Evolutionary conservation across 805 yeast genomes (phyloP), one percentile per base, ranked within the genome.

Genomic region (Pichia rugopelliculosa): DNA sequence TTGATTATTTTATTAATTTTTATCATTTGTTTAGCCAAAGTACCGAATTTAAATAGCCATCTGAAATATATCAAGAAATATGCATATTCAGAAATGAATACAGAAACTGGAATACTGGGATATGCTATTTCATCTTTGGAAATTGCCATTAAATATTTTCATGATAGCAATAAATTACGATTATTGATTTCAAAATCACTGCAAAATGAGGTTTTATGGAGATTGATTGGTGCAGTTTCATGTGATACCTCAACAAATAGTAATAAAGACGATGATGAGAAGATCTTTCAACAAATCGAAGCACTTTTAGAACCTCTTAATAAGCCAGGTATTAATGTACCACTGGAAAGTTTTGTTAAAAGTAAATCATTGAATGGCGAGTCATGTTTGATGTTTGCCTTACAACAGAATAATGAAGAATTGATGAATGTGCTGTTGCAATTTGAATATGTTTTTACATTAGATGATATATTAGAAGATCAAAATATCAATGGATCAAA

Each of bases 91-190:
- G 63, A 64, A 34, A 66, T 64, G n/a, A 71, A 71, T 36, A 57
- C 70, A 8, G 77, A 72, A 38, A 59, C 70, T 4, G 96, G 96
- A 0, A 69, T 77, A 22, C 62, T 76, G 26, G 95, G 87, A 11
- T 91, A 91, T 60, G 82, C 89, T 1, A 54, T 88, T 13, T 83
- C 96, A 40, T 87, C 96, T 6, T 69, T 89, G 39, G 96, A 89
- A 56, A 96, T 89, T 0, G 95, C 87, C 0, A 58, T 87, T 9
- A 77, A 68, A 47, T 91, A 84, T 57, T 68, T 88, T n/a, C 65
- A 65, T 30, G 65, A 72, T 34, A 45, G 51, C 9, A 64, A 65
- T 1, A 59, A 62, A 4, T 62, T 84, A 42, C 57, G 65, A 4
- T 49, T 13, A 2, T 37, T 52, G 7, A 23, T 46, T 7, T 20